Evolutionary conservation across 2,329 filamentous ascomycete species (phyloP), one percentile per base, ranked within the genome.

Genomic region (Trichophyton verrucosum): DNA sequence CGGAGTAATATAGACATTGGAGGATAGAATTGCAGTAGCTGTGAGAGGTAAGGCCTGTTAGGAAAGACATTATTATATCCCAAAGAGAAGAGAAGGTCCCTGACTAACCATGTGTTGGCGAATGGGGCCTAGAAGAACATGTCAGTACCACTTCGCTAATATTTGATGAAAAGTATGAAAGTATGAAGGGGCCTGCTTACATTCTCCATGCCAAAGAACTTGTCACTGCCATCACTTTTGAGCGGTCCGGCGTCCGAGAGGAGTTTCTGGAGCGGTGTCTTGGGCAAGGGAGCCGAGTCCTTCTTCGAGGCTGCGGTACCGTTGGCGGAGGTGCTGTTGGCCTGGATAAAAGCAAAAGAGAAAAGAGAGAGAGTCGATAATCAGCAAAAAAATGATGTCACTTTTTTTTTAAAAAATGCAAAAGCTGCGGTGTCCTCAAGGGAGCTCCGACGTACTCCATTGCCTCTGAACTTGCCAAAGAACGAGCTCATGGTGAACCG

Each of bases 11-110:
- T 61, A 99, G 84, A 68, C 91, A 95, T 78, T 99, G 94, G 62
- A 99, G 83, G 69, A 99, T 96, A 13, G 94, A 99, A 76, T 99
- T 99, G 78, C 90, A 96, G 76, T 99, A 99, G 74, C 92, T 97
- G 75, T 13, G 15, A 33, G 51, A 20, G 20, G n/a, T 27, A 36
- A 59, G 40, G 40, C 55, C 51, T 47, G 53, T 60, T 60, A 51
- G 30, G 62, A 61, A 8, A 1, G 55, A 17, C 24, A 44, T 20
- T 20, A 20, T 20, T 20, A 20, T 20, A 20, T 20, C 20, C 20
- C 11, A 8, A 36, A 2, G 3, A 11, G 2, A 11, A 36, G 33
- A 11, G 2, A 2, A 13, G 1, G 33, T 38, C 17, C n/a, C 22
- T 42, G 67, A 47, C 77, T 71, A 87, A 96, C 91, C 92, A 97